phyloP scores from a whole-genome alignment of 305 asterid genomes.

The Rubia tinctorum region DNA sequence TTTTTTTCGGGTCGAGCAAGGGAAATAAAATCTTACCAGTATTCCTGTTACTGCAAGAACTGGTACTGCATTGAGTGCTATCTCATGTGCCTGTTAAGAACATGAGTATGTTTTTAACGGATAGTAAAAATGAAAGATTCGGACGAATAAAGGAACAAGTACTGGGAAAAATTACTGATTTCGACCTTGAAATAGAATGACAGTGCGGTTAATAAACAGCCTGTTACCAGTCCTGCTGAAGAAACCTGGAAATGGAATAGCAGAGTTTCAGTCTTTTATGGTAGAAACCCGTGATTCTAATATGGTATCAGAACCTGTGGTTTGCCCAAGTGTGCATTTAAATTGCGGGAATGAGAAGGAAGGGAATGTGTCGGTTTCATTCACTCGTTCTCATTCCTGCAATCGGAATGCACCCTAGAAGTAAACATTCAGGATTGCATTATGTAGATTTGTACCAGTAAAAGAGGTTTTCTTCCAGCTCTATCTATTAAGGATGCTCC shows the following conservation, averaged over 20 bases:
- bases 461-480: conserved; percentile 86
- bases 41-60: conserved; percentile 81
- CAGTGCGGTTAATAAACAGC: conserved; percentile 61
- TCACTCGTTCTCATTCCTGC: not conserved
- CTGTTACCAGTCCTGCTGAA: conserved; percentile 70
- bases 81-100: conserved; percentile 53
- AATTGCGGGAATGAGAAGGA: not conserved
- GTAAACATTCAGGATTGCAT: conserved; percentile 5
- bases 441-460: conserved; percentile 49
- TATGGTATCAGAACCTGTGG: no score
- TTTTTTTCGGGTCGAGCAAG: not conserved
- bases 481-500: conserved; percentile 72
- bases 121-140: conserved; percentile 1
- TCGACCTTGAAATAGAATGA: conserved; percentile 81
- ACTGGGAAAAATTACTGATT: not conserved
- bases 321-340: no score
- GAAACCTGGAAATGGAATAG: conserved; percentile 67
- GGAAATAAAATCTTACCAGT: conserved; percentile 43
- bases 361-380: no score
- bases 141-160: not conserved
- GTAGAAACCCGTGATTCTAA: no score
- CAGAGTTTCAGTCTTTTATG: conserved; percentile 2
- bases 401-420: not conserved
- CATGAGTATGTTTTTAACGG: conserved; percentile 14
- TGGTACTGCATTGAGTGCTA: conserved; percentile 65